These are phyloP conservation scores for Endoconidiophora laricicola DNA, from an alignment of 2,329 filamentous ascomycete species.

Conservation along the genomic window DNA sequence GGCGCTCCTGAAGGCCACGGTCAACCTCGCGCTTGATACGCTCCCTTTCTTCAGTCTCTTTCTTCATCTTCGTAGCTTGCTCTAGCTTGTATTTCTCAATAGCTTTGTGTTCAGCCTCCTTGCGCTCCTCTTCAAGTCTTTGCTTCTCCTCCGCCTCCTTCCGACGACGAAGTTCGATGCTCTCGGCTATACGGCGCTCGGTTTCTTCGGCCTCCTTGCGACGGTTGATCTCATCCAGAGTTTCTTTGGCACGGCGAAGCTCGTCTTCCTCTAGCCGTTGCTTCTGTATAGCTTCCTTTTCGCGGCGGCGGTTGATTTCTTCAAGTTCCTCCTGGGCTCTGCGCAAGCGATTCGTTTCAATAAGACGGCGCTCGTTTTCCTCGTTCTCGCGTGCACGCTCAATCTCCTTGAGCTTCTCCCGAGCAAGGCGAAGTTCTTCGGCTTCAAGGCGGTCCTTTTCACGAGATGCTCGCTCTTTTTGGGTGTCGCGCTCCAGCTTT, in stretches of 20 bases:
- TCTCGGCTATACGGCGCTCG: constrained; percentile 34
- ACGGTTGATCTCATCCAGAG: constrained; percentile 31
- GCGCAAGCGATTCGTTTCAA: constrained; percentile 29
- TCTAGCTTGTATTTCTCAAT: constrained; percentile 35
- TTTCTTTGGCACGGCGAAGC: constrained; percentile 28
- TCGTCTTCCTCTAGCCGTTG: constrained; percentile 25
- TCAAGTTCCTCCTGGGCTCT: constrained; percentile 32
- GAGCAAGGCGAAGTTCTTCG: constrained; percentile 26
- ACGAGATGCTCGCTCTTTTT: not conserved
- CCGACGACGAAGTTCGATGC: constrained; percentile 25
- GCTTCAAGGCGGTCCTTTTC: constrained; percentile 21
- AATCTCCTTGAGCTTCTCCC: constrained; percentile 18
- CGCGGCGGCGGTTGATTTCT: constrained; percentile 27
- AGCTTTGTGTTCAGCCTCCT: constrained; percentile 31
- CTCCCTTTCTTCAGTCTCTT: constrained; percentile 31
- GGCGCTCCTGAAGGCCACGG: constrained; percentile 37
- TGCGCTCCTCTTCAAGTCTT: constrained; percentile 26
- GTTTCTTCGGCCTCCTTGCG: constrained; percentile 31
- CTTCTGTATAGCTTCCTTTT: constrained; percentile 28
- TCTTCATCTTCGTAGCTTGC: constrained; percentile 30
- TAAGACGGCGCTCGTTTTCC: constrained; percentile 24
- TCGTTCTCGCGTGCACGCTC: constrained; percentile 18
- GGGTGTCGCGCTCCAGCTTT: not conserved
- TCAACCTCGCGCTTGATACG: constrained; percentile 37
- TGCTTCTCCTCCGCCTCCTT: constrained; percentile 31